Conservation (phyloP, 495 filamentous ascomycete genomes). For the Glonium stellatum region DNA sequence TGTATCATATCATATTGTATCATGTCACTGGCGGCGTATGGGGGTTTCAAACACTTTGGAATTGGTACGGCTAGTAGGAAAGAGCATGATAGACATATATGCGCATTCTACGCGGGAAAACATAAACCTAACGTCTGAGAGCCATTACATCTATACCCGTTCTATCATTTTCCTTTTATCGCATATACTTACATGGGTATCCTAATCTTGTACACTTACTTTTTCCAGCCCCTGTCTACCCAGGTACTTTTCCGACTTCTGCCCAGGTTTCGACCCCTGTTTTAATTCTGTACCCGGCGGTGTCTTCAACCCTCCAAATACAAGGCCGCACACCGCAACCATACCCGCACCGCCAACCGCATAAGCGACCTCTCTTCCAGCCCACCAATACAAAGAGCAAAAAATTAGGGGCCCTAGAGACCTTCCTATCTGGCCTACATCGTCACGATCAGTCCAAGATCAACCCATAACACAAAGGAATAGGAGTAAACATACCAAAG, state of each 20-base stretch:
- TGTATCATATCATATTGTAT: slow-evolving; percentile 1
- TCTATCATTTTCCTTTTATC: no score
- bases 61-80: no score
- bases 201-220: neutral
- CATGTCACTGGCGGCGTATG: neutral
- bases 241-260: neutral
- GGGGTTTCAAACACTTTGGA: neutral
- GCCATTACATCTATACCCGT: no score
- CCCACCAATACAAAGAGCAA: slow-evolving; percentile 99
- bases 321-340: slow-evolving; percentile 60
- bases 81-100: no score
- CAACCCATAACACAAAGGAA: neutral
- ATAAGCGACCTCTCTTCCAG: slow-evolving; percentile 80
- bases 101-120: no score
- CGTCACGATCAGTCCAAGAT: neutral
- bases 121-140: no score
- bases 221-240: neutral
- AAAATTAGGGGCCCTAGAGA: slow-evolving; percentile 83
- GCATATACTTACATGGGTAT: no score
- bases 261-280: slow-evolving; percentile 5
- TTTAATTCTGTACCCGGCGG: slow-evolving; percentile 28
- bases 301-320: slow-evolving; percentile 56
- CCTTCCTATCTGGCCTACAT: slow-evolving; percentile 70
- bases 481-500: slow-evolving; percentile 45
- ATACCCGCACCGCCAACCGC: slow-evolving; percentile 72